Conservation (phyloP, 2,329 filamentous ascomycete genomes). For the Metarhizium robertsii region DNA sequence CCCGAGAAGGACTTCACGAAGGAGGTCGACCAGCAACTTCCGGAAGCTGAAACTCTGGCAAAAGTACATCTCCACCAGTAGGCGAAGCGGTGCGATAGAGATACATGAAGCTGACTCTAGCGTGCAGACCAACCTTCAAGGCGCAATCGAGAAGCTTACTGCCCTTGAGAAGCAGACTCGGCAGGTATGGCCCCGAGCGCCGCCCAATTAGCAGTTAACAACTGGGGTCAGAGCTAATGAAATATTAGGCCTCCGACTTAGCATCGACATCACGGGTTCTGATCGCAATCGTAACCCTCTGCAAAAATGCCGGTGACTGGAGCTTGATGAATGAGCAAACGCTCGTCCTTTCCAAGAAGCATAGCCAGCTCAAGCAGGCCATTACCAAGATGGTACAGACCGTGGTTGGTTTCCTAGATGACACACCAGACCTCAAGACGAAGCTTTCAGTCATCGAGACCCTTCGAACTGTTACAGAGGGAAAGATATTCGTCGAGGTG, state of each 20-base stretch:
- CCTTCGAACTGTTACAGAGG: slow-evolving; percentile 90
- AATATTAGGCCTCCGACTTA: slow-evolving; percentile 77
- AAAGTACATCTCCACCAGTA: slow-evolving; percentile 44
- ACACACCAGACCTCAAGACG: slow-evolving; percentile 73
- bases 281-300: slow-evolving; percentile 82
- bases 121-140: slow-evolving; percentile 63
- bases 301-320: slow-evolving; percentile 91
- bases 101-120: slow-evolving; percentile 8
- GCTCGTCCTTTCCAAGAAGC: slow-evolving; percentile 93
- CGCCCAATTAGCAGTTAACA: slow-evolving; percentile 9
- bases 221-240: slow-evolving; percentile 6
- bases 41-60: slow-evolving; percentile 82
- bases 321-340: slow-evolving; percentile 93
- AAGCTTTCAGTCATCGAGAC: slow-evolving; percentile 95
- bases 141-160: slow-evolving; percentile 87
- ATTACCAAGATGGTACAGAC: slow-evolving; percentile 98
- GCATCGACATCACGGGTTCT: slow-evolving; percentile 87
- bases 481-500: slow-evolving; percentile 99
- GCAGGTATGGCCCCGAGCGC: slow-evolving; percentile 52
- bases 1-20: slow-evolving; percentile 99
- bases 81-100: too few relatives aligned
- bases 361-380: slow-evolving; percentile 98
- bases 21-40: slow-evolving; percentile 85
- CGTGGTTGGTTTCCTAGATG: slow-evolving; percentile 84
- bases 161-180: slow-evolving; percentile 92